Conservation (phyloP, 495 filamentous ascomycete genomes). For the Halenospora varia region DNA sequence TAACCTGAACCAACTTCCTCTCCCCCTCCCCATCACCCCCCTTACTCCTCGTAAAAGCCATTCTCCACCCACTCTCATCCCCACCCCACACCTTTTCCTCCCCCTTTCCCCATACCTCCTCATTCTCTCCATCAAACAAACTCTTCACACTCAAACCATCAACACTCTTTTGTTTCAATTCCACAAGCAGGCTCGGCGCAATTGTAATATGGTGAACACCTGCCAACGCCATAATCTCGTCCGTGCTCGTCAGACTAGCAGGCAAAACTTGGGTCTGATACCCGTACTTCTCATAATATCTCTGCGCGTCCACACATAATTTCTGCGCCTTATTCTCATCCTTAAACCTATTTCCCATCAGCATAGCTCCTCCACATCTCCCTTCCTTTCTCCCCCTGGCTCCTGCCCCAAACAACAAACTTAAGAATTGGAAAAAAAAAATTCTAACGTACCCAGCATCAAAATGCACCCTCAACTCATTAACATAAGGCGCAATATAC, state of each 20-base stretch:
- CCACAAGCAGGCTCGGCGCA: conserved; percentile 43
- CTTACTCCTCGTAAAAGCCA: conserved; percentile 45
- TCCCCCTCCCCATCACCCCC: conserved; percentile 40
- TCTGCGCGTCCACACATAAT: conserved; percentile 48
- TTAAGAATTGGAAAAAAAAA: neutral
- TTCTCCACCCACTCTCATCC: conserved; percentile 38
- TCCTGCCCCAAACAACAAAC: no score
- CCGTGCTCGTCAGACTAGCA: conserved; percentile 50
- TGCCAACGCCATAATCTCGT: conserved; percentile 54
- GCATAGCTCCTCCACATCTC: no score
- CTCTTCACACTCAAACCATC: neutral
- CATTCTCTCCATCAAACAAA: conserved; percentile 20
- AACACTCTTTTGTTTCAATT: conserved; percentile 32
- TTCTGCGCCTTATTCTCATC: conserved; percentile 43
- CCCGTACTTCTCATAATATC: conserved; percentile 41
- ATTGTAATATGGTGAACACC: conserved; percentile 57
- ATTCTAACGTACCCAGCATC: conserved; percentile 39
- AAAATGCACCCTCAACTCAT: conserved; percentile 61
- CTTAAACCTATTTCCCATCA: conserved; percentile 31
- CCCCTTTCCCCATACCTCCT: conserved; percentile 22
- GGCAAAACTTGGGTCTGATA: conserved; percentile 50
- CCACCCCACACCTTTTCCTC: conserved; percentile 27
- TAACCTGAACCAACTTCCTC: conserved; percentile 43
- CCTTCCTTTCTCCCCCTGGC: no score
- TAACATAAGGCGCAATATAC: conserved; percentile 61